A percentile compares a stretch with the other conserved stretches of the same genome.
phyloP scores from a whole-genome alignment of 2,329 filamentous ascomycete species.

The Coniochaeta ligniaria region DNA sequence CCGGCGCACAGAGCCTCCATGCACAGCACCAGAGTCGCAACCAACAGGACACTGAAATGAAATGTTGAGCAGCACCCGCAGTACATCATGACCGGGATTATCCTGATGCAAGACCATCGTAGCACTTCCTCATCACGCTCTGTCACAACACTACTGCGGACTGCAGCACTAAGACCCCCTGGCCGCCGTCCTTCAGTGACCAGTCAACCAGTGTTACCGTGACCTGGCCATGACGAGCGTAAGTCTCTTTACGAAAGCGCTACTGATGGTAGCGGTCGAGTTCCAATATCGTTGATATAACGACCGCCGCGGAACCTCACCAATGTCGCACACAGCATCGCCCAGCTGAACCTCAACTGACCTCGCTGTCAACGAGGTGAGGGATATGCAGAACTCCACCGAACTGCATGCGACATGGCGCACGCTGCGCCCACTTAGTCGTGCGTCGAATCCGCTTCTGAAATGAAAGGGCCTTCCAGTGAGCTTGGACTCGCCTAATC shows the following conservation, averaged over 20 bases:
- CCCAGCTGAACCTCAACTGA: not conserved
- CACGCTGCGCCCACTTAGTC: not conserved
- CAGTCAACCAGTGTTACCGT: too few relatives aligned
- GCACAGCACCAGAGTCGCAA: not conserved
- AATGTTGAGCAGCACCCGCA: not conserved
- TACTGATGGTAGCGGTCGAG: too few relatives aligned
- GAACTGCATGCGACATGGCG: not conserved
- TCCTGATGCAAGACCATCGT: not conserved
- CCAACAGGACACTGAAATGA: not conserved
- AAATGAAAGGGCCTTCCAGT: not conserved
- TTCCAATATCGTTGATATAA: too few relatives aligned
- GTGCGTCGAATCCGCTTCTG: not conserved
- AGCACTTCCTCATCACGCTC: not conserved
- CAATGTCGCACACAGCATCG: too few relatives aligned
- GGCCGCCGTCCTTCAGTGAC: not conserved
- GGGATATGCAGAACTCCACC: not conserved
- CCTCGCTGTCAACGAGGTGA: not conserved
- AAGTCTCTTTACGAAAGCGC: too few relatives aligned
- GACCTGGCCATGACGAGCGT: not conserved
- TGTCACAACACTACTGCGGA: not conserved
- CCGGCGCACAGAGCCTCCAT: not conserved
- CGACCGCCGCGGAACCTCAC: too few relatives aligned
- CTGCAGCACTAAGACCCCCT: not conserved
- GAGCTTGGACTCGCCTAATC: constrained; percentile 1
- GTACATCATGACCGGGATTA: not conserved